Evolutionary conservation across 495 filamentous ascomycete genomes (phyloP), one percentile per base, ranked within the genome.

Genomic region (Penicillium fimorum): DNA sequence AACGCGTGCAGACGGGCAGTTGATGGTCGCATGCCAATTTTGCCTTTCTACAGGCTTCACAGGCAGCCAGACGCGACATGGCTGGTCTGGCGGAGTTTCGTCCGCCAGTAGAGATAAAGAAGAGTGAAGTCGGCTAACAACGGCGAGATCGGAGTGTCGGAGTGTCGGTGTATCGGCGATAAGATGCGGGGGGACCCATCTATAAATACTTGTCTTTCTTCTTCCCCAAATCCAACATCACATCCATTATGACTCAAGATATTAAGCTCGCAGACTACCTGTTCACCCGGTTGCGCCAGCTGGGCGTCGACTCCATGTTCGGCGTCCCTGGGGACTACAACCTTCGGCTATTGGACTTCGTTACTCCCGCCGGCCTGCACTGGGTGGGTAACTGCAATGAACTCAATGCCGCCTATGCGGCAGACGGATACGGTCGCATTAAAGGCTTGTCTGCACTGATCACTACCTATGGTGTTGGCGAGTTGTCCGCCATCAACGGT

Each of bases 331-430:
- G 89, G 0, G 89, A 93, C 68, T 92, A 85, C 72, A 90, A 90
- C 63, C 76, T 93, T 22, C 76, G 80, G 3, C 74, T 83, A 5
- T 75, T 91, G 13, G 89, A 92, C 70, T 86, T 83, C 64, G 63
- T 91, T 37, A 76, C 79, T 24, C 82, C 82, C 35, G 68, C 74
- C 42, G 85, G 82, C 4, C 69, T 93, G 9, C 76, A 82, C 61
- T 92, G 89, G 89, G 83, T 91, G 18, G 89, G 89, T 51, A 91
- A 86, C 68, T 84, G 82, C 59, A 92, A 92, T 62, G 89, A 92
- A 65, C 80, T 93, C 48, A 92, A 93, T 67, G 87, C 87, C n/a
- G 87, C 85, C 17, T 92, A 92, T 59, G 88, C 89, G 11, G 86
- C 89, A 11, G 89, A 94, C 72, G 90, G 87, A 10, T 92, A 92